Base-by-base conservation (phyloP, 1,284 basidiomycete species). In the Amylostereum areolatum region DNA sequence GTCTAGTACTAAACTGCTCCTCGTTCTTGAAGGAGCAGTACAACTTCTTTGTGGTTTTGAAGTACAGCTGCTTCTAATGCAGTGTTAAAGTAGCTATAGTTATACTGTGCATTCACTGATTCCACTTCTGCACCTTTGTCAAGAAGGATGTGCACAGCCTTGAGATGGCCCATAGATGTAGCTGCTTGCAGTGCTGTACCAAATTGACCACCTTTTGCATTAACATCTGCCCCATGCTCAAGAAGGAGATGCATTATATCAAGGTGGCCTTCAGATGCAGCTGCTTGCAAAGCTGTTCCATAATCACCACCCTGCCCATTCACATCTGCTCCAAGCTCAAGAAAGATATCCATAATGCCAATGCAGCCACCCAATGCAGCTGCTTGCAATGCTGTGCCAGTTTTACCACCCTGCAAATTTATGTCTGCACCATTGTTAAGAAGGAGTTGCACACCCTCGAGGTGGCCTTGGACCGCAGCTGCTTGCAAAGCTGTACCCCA, bases 281-380 rank as follows among this genome's bases (percentile, higher is more conserved):
- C 50, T 3, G 32, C 10, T n/a, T 50, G 34, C 3, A 51, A 30
- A 11, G 50, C 30, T 3, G 18, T 49, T 29, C 37, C 29, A 10
- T 32, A 42, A 9, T 32, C 5, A 11, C 29, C 11, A n/a, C 39
- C 28, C 12, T 4, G 18, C 29, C 36, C 24, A 12, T 27, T 45
- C 2, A 44, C 27, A n/a, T 40, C 10, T 1, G 50, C 50, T 1
- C 50, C 43, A 3, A 2, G 25, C 32, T 49, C 32, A 11, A 45
- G 12, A 25, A 50, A 29, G 27, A 50, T 11, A 5, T 5, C 12
- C n/a, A 29, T 34, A 10, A 47, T 12, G 5, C 33, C 18, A 6
- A 48, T 29, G 29, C 33, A 12, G 8, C 47, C 47, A 5, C 27
- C 32, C n/a, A 5, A 10, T 11, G 45, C 32, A n/a, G 45, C 45